These are phyloP conservation scores for Cytospora piceae DNA, from an alignment of 2,329 filamentous ascomycete species.

Conservation along the genomic window DNA sequence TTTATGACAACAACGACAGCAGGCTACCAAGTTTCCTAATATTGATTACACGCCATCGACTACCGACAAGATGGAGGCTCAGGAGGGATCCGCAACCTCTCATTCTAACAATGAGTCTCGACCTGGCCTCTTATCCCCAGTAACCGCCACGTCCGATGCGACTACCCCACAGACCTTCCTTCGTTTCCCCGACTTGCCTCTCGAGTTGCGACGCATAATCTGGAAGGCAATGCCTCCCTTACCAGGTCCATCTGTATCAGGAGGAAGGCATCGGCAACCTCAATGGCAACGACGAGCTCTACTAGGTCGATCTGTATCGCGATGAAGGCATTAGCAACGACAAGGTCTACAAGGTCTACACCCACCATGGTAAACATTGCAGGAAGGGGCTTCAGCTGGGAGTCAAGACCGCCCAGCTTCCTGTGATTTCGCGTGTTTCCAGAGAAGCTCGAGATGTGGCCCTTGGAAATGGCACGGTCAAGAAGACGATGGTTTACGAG, in stretches of 20 bases:
- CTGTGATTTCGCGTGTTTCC: background rate
- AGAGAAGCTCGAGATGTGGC: slow-evolving; percentile 1
- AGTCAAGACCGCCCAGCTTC: background rate
- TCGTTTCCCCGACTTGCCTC: background rate
- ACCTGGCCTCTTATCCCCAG: too few relatives aligned
- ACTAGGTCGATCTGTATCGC: too few relatives aligned
- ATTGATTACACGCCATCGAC: too few relatives aligned
- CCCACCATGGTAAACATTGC: background rate
- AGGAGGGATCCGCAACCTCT: too few relatives aligned
- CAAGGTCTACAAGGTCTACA: background rate
- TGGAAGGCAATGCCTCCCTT: background rate
- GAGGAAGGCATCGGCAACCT: background rate
- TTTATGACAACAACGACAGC: too few relatives aligned
- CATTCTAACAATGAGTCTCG: too few relatives aligned
- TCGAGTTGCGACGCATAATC: slow-evolving; percentile 1
- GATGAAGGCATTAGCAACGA: too few relatives aligned
- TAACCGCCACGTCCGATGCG: too few relatives aligned
- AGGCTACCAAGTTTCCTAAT: too few relatives aligned
- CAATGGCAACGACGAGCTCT: too few relatives aligned
- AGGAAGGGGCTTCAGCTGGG: background rate
- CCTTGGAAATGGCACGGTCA: background rate
- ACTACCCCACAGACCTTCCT: background rate
- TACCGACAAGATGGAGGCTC: too few relatives aligned
- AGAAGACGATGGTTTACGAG: background rate
- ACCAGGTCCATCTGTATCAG: background rate